Evolutionary conservation across 2,329 filamentous ascomycete species (phyloP), one percentile per base, ranked within the genome.

Genomic region (Trichoderma brevicompactum): DNA sequence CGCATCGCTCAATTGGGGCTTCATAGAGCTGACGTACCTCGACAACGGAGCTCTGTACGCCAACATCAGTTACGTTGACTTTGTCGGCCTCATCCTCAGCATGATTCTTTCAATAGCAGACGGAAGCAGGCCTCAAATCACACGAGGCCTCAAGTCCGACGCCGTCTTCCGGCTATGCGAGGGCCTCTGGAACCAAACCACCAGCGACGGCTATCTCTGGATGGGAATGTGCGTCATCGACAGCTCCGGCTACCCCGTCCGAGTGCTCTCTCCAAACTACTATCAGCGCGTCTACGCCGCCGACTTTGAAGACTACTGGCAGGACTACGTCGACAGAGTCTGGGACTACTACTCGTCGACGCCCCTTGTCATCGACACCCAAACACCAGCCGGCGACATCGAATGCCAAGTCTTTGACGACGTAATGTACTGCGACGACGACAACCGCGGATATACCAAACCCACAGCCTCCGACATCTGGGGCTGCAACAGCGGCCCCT

Each of bases 51-150:
- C 74, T 7, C 70, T 84, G 32, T 83, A 74, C 48, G 80, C 81
- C 67, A 83, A 84, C 70, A 78, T 85, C 62, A 81, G 78, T 54
- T 83, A 81, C 64, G 82, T 85, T 38, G 82, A 85, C 70, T 84
- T 83, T 67, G 78, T 83, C 17, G 77, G 82, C 5, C 75, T 86
- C 15, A 75, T 81, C 0, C 78, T 86, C n/a, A 81, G 82, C 46
- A 82, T 86, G 79, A 70, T 70, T 0, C 73, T 85, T 13, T 76
- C 74, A 0, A 73, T 77, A 12, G 75, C 69, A 19, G 40, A 70
- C 12, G 74, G 73, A 38, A 78, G 79, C 40, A 70, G 66, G 49
- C 65, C 68, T 0, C 81, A 82, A 41, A 73, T 74, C 1, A 79
- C 81, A 13, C 71, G 75, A 7, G 82, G 82, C 1, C 77, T 84